phyloP scores from a whole-genome alignment of 495 filamentous ascomycete species.

The Hyphodiscus hymeniophilus region DNA sequence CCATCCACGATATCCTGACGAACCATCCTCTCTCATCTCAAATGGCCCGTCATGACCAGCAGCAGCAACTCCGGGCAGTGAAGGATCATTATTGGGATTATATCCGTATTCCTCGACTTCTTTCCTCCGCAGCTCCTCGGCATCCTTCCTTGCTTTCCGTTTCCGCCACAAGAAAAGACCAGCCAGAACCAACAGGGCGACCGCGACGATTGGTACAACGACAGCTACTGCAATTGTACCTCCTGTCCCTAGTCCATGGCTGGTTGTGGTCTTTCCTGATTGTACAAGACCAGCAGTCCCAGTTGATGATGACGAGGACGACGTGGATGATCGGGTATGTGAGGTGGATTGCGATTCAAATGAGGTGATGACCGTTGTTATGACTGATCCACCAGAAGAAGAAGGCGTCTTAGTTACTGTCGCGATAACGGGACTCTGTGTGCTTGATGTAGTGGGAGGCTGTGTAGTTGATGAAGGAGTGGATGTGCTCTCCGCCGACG shows the following conservation, averaged over 20 bases:
- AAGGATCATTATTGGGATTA: constrained; percentile 91
- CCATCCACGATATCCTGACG: constrained; percentile 87
- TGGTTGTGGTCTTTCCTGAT: constrained; percentile 8
- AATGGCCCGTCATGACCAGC: constrained; percentile 44
- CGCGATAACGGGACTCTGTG: constrained; percentile 15
- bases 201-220: constrained; percentile 82
- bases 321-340: background rate
- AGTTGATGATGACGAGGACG: constrained; percentile 1
- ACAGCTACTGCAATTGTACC: constrained; percentile 87
- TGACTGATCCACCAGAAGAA: constrained; percentile 4
- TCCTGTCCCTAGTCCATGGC: constrained; percentile 45
- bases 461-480: constrained; percentile 12
- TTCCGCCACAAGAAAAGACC: constrained; percentile 80
- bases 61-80: constrained; percentile 54
- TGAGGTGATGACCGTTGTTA: constrained; percentile 5
- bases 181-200: constrained; percentile 70
- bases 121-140: constrained; percentile 81
- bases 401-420: background rate
- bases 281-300: background rate
- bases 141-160: constrained; percentile 73
- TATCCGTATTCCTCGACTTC: constrained; percentile 95
- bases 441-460: constrained; percentile 19
- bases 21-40: constrained; percentile 60
- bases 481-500: constrained; percentile 24
- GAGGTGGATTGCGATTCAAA: background rate